A percentile compares a stretch with the other conserved stretches of the same genome.
Evolutionary conservation across 75 land plant genomes (phyloP).

Genomic region (Pinus tabuliformis): DNA sequence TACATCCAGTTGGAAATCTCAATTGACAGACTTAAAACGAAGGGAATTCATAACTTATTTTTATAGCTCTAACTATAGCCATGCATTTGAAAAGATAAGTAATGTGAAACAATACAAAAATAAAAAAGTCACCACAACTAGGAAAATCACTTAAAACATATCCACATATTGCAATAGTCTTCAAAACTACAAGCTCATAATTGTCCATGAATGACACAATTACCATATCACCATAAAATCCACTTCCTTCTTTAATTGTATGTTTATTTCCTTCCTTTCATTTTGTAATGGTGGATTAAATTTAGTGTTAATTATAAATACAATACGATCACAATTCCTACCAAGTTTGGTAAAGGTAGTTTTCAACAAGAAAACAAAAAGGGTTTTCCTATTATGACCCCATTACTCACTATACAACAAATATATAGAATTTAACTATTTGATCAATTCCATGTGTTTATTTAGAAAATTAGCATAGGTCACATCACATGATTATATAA

Average conservation of each 20-base stretch:
- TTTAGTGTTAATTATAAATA: neutral
- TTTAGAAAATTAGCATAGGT: too few species aligned
- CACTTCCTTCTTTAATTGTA: conserved; percentile 79
- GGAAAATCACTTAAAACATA: too few species aligned
- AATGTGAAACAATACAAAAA: too few species aligned
- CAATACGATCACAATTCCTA: neutral
- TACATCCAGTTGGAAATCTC: conserved; percentile 15
- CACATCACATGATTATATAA: too few species aligned
- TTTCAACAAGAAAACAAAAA: neutral
- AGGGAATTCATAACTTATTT: neutral
- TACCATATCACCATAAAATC: conserved; percentile 82
- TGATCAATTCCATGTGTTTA: too few species aligned
- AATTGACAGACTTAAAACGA: neutral
- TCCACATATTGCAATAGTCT: conserved; percentile 88
- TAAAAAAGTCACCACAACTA: too few species aligned
- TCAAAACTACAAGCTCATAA: conserved; percentile 83
- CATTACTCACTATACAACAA: too few species aligned
- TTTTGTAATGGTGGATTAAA: conserved; percentile 30
- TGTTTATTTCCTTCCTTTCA: conserved; percentile 74
- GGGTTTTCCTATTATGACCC: too few species aligned
- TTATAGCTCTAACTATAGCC: too few species aligned
- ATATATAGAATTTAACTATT: too few species aligned
- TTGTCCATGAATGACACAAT: conserved; percentile 89
- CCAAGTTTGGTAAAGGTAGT: neutral
- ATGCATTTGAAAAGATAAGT: neutral